Conservation (phyloP, 2,329 filamentous ascomycete species). For the Cladosporium sp. region DNA sequence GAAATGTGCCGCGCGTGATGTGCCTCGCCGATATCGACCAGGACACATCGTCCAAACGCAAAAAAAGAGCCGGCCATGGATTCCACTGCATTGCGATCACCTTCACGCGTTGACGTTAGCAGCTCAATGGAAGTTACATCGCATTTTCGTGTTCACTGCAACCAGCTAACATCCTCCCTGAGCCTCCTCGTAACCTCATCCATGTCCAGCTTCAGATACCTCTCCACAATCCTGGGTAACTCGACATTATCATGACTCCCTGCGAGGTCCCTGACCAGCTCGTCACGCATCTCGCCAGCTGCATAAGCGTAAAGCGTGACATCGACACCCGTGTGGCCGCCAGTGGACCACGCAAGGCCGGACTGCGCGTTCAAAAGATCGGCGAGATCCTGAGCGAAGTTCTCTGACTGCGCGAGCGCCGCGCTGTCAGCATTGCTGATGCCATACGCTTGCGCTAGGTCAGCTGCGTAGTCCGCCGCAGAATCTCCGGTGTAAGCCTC, state of each 20-base stretch:
- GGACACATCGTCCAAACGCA: no score
- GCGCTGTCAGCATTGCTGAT: slow-evolving; percentile 24
- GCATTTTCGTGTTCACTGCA: not conserved
- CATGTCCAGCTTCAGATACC: slow-evolving; percentile 25
- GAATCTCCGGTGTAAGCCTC: slow-evolving; percentile 29
- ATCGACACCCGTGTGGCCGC: slow-evolving; percentile 34
- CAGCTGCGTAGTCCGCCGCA: slow-evolving; percentile 20
- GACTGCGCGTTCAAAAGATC: slow-evolving; percentile 28
- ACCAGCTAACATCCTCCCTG: slow-evolving; percentile 8
- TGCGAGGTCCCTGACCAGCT: slow-evolving; percentile 22
- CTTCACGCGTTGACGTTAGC: no score
- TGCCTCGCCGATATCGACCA: no score
- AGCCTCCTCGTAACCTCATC: slow-evolving; percentile 23
- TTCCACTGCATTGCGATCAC: no score
- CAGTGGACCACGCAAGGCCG: slow-evolving; percentile 32
- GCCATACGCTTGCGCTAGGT: slow-evolving; percentile 27
- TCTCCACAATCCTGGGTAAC: slow-evolving; percentile 25
- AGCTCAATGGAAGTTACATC: no score
- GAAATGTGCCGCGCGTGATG: no score
- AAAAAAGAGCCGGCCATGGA: no score
- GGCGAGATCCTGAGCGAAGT: slow-evolving; percentile 26
- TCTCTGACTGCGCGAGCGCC: slow-evolving; percentile 18
- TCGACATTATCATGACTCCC: slow-evolving; percentile 30
- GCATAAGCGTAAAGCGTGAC: slow-evolving; percentile 34
- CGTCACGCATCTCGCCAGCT: slow-evolving; percentile 16